phyloP scores from a whole-genome alignment of 805 yeast genomes.

The Candida krabiensis region DNA sequence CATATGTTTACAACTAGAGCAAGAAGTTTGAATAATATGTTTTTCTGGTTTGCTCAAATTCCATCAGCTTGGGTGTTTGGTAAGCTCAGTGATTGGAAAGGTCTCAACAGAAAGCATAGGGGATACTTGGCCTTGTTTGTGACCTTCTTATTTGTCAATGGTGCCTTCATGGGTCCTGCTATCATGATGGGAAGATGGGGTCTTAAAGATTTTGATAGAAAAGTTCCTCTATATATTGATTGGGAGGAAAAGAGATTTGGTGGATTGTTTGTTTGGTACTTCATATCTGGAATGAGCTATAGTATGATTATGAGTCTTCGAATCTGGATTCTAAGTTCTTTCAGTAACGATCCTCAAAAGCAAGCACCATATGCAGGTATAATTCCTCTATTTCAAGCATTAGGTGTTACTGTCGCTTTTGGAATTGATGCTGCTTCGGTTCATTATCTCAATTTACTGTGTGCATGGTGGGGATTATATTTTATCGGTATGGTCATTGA shows the following conservation, averaged over 20 bases:
- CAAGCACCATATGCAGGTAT: constrained; percentile 13
- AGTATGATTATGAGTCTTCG: constrained; percentile 11
- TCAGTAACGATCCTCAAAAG: constrained; percentile 19
- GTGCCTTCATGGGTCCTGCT: constrained; percentile 4
- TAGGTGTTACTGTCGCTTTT: constrained; percentile 17
- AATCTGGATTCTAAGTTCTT: constrained; percentile 8
- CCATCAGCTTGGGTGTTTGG: constrained; percentile 14
- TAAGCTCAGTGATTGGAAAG: constrained; percentile 7
- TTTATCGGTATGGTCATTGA: constrained; percentile 10
- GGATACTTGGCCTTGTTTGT: constrained; percentile 11
- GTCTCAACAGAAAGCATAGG: constrained; percentile 11
- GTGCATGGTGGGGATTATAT: constrained; percentile 10
- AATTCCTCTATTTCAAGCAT: constrained; percentile 13
- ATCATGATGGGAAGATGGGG: constrained; percentile 10
- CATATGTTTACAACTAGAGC: constrained; percentile 16
- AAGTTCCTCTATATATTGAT: constrained; percentile 4
- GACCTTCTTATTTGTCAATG: constrained; percentile 3
- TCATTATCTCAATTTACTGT: constrained; percentile 5
- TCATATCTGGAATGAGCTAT: constrained; percentile 10
- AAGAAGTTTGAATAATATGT: constrained; percentile 16
- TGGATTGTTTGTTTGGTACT: constrained; percentile 9
- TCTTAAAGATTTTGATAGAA: constrained; percentile 2
- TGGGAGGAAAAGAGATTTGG: constrained; percentile 10
- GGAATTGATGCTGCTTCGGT: constrained; percentile 12
- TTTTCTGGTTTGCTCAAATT: constrained; percentile 18